Base-by-base conservation (phyloP, 306 rosid species). In the Rubus parviflorus region DNA sequence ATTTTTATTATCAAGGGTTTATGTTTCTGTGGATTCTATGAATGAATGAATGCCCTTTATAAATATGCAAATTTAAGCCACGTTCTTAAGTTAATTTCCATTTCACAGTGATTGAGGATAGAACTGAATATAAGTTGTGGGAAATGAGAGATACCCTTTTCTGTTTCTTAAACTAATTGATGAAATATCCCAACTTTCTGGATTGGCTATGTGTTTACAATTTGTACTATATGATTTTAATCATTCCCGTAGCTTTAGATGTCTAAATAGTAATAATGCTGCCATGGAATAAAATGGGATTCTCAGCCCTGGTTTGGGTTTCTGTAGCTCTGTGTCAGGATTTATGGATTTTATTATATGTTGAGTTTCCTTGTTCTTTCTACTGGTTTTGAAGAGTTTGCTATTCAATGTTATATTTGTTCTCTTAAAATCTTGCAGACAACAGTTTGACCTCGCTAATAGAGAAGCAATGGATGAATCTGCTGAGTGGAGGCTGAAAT, bases 381-480 rank as follows among this genome's bases (percentile, higher is more conserved):
- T 3, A 10, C 65, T 65, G 7, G 72, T 8, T 49, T 61, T 41
- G 7, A 42, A 68, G 37, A 22, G 57, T 11, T 13, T 23, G 20
- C 10, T 57, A 30, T 8, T 53, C 37, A 47, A 22, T 66, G 70
- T 15, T 53, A 46, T 74, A 25, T 61, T 9, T 8, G 3, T 23
- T 43, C 11, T 47, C 48, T 79, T 54, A 12, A 79, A 42, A 66
- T 41, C 38, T 35, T 70, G 83, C 73, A 93, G 98, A 80, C 76
- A 81, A 68, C 92, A 91, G 78, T 93, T 90, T 80, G 94, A 90
- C 83, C 84, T 90, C 70, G 96, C 97, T 37, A 89, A 82, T 66
- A 79, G 86, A 79, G 97, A 91, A 77, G 97, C 97, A 3, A 85
- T 90, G 95, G 97, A 95, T 75, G 97, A 95, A 76, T 92, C 98